Evolutionary conservation across 495 filamentous ascomycete genomes (phyloP), one percentile per base, ranked within the genome.

Genomic region (Baudoinia panamericana): DNA sequence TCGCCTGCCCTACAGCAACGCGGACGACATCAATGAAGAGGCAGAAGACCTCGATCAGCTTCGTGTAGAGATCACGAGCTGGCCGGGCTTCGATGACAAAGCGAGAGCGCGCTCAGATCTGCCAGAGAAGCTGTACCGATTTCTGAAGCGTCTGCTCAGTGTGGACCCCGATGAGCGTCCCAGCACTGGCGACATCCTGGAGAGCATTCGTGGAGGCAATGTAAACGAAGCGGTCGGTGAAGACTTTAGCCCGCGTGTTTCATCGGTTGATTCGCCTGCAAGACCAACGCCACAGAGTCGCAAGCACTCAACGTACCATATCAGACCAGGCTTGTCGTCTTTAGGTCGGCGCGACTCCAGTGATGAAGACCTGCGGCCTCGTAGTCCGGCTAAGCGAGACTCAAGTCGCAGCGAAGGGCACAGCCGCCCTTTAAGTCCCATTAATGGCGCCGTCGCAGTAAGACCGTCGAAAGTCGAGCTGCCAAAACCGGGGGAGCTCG

Each of bases 41-140:
- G 72, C 82, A 32, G 92, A 96, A 54, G 87, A 97, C 44, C 68
- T 95, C n/a, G 86, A 94, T 46, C 65, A 73, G 39, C 73, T 97
- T 15, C 75, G 87, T 30, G 80, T 70, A 6, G 90, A 97, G 58
- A 95, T 97, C 39, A 74, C 73, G 16, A 67, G 73, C 26, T 97
- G 88, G 86, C 63, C 74, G 28, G 90, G 90, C 0, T 87, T 96
- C 39, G 74, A 83, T 38, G 81, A 87, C 33, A 74, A 78, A 45
- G 47, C 53, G 10, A 68, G 70, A 34, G 71, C 80, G 40, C 71
- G 90, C 10, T 71, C 80, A 2, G 90, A 96, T 46, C 68, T 96
- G 1, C 90, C 92, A 0, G 73, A 86, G 27, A 80, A 78, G 55
- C 71, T 97, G 0, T 97, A 96, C 55, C 72, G 75, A 21, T 78